A percentile compares a stretch with the other conserved stretches of the same genome.
Evolutionary conservation across 2,329 filamentous ascomycete species (phyloP).

Genomic region (Beauveria pseudobassiana): DNA sequence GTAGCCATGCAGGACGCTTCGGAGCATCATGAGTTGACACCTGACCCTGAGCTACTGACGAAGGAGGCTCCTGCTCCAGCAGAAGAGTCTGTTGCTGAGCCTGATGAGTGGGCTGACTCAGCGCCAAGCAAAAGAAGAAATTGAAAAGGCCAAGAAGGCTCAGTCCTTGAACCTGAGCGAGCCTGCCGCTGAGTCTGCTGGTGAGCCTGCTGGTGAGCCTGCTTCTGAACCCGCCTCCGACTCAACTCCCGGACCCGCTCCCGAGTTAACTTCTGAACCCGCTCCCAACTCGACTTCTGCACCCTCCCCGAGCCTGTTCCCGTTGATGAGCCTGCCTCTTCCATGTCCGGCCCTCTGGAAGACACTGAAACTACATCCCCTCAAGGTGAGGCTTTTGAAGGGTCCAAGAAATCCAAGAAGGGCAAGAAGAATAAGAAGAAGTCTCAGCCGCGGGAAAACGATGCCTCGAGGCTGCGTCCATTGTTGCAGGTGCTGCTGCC

Average conservation of each 20-base stretch:
- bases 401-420: slow-evolving; percentile 16
- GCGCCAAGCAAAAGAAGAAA: slow-evolving; percentile 21
- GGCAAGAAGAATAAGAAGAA: slow-evolving; percentile 18
- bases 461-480: neutral
- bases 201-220: neutral
- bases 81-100: slow-evolving; percentile 5
- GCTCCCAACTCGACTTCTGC: neutral
- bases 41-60: slow-evolving; percentile 4
- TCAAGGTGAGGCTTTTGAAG: neutral
- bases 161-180: slow-evolving; percentile 7
- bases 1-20: slow-evolving; percentile 4
- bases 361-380: slow-evolving; percentile 2
- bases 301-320: neutral
- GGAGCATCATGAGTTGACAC: slow-evolving; percentile 8
- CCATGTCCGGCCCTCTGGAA: neutral
- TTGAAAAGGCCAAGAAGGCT: slow-evolving; percentile 18
- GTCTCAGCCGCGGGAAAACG: slow-evolving; percentile 7
- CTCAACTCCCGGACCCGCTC: neutral
- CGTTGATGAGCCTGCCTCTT: neutral
- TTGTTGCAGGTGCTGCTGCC: neutral
- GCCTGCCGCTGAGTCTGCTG: neutral
- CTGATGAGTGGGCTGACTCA: slow-evolving; percentile 10
- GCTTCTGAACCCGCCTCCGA: neutral
- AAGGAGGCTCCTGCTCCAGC: neutral
- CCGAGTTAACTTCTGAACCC: neutral